phyloP scores from a whole-genome alignment of 495 filamentous ascomycete genomes.

The Hypomontagnella monticulosa region DNA sequence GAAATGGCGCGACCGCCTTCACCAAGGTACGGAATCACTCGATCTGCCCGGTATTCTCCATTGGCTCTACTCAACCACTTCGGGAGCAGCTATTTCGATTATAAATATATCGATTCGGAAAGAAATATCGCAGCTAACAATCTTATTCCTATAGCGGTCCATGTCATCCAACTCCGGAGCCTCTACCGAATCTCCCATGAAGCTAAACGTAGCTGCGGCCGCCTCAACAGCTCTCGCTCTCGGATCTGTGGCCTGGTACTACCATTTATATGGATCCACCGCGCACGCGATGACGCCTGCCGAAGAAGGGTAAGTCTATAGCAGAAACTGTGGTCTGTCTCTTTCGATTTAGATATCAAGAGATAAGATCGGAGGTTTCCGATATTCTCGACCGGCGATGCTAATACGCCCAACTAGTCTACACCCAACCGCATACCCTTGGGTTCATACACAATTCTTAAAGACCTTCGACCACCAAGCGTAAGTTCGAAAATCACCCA shows the following conservation, averaged over 20 bases:
- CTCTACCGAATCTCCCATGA: constrained; percentile 66
- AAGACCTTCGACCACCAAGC: constrained; percentile 97
- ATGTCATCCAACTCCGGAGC: constrained; percentile 66
- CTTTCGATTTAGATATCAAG: constrained; percentile 9
- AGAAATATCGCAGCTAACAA: constrained; percentile 44
- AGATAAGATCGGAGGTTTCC: constrained; percentile 28
- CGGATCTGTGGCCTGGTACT: constrained; percentile 93
- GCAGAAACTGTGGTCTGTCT: background rate
- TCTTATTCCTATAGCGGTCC: constrained; percentile 62
- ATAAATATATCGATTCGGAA: constrained; percentile 34
- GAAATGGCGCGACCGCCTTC: constrained; percentile 67
- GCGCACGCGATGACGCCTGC: constrained; percentile 88
- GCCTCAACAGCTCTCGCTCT: constrained; percentile 85
- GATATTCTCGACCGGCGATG: constrained; percentile 19
- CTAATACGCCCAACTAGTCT: constrained; percentile 66
- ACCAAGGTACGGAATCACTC: constrained; percentile 63
- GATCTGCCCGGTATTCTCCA: constrained; percentile 15
- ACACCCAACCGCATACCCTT: constrained; percentile 91
- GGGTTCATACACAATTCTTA: constrained; percentile 88
- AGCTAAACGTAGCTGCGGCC: constrained; percentile 80
- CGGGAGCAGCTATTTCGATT: constrained; percentile 6
- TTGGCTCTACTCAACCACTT: constrained; percentile 9
- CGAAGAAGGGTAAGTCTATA: constrained; percentile 93
- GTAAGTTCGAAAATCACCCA: constrained; percentile 64
- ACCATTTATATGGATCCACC: constrained; percentile 89